Conservation (phyloP, 345 rosid genomes). For the Jatropha curcas region DNA sequence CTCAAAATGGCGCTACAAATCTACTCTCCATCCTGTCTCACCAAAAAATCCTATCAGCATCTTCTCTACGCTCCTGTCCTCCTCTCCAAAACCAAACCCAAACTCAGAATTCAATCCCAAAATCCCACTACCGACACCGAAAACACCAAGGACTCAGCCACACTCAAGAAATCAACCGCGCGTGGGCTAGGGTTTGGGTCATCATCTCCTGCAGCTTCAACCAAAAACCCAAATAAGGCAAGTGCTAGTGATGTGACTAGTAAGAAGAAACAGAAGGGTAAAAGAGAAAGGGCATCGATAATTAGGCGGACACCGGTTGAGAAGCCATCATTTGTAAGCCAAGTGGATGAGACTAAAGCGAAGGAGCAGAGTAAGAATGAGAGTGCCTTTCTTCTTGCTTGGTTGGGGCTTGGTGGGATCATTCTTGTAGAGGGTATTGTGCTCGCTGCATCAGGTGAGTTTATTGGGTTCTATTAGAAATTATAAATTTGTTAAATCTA, state of each 20-base stretch:
- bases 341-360: constrained; percentile 55
- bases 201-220: constrained; percentile 27
- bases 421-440: constrained; percentile 66
- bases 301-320: constrained; percentile 65
- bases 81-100: constrained; percentile 33
- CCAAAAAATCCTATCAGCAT: constrained; percentile 34
- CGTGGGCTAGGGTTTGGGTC: constrained; percentile 66
- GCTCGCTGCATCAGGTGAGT: constrained; percentile 77
- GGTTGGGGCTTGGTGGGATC: constrained; percentile 80
- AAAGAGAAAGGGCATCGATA: constrained; percentile 52
- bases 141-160: constrained; percentile 24
- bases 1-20: constrained; percentile 75
- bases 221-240: constrained; percentile 21
- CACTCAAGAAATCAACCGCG: constrained; percentile 46
- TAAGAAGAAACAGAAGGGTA: constrained; percentile 49
- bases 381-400: constrained; percentile 81
- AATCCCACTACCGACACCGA: constrained; percentile 42
- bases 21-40: constrained; percentile 35
- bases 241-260: not conserved
- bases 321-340: constrained; percentile 52
- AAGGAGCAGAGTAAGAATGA: constrained; percentile 64
- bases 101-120: constrained; percentile 44
- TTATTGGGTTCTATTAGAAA: not conserved
- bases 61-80: constrained; percentile 6
- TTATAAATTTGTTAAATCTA: no score